These are phyloP conservation scores for Colletotrichum sp. DNA, from an alignment of 2,329 filamentous ascomycete genomes.

Conservation along the genomic window DNA sequence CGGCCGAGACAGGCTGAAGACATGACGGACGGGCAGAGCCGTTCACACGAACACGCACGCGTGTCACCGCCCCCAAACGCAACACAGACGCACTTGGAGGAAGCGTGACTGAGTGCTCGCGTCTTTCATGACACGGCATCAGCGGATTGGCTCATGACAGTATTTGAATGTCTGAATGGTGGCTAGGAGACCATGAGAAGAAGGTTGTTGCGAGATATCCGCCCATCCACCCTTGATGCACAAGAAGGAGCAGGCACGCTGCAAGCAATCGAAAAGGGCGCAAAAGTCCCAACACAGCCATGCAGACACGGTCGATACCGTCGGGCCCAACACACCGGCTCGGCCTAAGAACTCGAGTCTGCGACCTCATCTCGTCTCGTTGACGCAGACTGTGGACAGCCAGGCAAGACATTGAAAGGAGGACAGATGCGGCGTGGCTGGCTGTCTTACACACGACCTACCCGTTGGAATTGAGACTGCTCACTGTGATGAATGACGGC, in stretches of 20 bases:
- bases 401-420: neutral
- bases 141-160: neutral
- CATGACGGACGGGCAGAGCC: slow-evolving; percentile 5
- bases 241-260: neutral
- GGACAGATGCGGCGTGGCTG: neutral
- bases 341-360: neutral
- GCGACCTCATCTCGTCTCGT: neutral
- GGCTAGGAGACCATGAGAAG: neutral
- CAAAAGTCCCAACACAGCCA: slow-evolving; percentile 1
- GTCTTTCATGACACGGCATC: slow-evolving; percentile 6
- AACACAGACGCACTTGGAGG: neutral
- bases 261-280: neutral
- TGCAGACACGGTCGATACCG: neutral
- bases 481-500: neutral
- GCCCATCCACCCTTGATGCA: slow-evolving; percentile 1
- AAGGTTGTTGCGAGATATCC: slow-evolving; percentile 2
- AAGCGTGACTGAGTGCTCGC: slow-evolving; percentile 3
- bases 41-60: slow-evolving; percentile 1
- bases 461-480: neutral
- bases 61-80: neutral
- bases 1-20: neutral
- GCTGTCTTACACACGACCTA: neutral
- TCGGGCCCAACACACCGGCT: neutral
- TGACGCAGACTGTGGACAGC: neutral
- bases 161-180: neutral